Base-by-base conservation (phyloP, 2,329 filamentous ascomycete genomes). In the Podosphaera xanthii region DNA sequence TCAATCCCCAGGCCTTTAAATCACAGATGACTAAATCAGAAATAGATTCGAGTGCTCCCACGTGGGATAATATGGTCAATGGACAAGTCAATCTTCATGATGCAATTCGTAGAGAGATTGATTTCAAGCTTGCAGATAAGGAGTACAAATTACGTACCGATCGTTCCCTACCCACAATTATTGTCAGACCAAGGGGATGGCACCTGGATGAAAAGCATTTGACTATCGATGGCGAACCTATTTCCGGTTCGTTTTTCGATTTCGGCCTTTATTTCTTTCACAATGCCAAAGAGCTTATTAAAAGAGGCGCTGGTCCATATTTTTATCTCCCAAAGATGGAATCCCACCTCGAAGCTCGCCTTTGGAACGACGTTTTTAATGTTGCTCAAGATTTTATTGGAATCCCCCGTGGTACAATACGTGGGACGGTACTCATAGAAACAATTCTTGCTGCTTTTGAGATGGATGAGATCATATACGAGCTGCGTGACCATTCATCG, bases 381-480 rank as follows among this genome's bases (percentile, higher is more conserved):
- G 77, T 96, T 36, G 84, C 83, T 10, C 92, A 98, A 74, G 92
- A 98, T 75, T 89, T 86, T 74, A 81, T 96, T 69, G 86, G 87
- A 66, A 85, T 98, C 75, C 80, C 80, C 59, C 81, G 92, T 61
- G 92, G 92, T 59, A 97, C 89, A 59, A 94, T 97, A 73, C 86
- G 92, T 66, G 92, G 81, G 62, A 98, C 92, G 2, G 91, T 97
- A 46, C 76, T 98, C 67, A 97, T 98, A 69, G 92, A 98, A 80
- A 97, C 92, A 60, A 97, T 98, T 71, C 80, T 91, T 50, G 92
- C 92, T 49, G 92, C 91, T 14, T 98, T 98, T 69, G 92, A 98
- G 78, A 98, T 98, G 92, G 92, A 98, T 68, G 92, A 98, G 82
- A 97, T 98, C 74, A 97, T 98, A 74, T 98, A 96, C 73, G 92